Conservation (phyloP, 768 basidiomycete species). For the Boletellus sp. region DNA sequence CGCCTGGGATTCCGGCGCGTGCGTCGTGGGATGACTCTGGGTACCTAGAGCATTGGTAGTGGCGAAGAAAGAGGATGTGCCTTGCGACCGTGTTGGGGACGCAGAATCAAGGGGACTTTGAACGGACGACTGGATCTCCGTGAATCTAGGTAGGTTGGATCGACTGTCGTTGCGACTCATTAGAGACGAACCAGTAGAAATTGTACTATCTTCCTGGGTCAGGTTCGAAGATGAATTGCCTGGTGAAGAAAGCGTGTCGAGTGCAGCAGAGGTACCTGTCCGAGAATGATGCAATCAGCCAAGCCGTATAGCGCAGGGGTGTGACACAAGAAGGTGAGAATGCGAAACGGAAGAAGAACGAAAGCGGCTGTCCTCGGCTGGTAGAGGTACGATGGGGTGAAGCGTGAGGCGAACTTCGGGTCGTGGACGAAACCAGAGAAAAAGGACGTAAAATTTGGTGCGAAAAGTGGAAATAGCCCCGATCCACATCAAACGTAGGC, state of each 20-base stretch:
- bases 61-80: background rate
- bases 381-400: no score
- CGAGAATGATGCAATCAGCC: conserved; percentile 1
- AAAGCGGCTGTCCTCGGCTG: no score
- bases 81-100: conserved; percentile 6
- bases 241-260: background rate
- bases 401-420: no score
- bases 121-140: background rate
- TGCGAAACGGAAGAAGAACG: background rate
- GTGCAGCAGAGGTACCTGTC: conserved; percentile 5
- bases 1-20: background rate
- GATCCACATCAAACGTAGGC: no score
- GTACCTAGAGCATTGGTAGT: background rate
- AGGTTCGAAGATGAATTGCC: background rate
- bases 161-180: conserved; percentile 7
- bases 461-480: no score
- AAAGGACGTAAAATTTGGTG: no score
- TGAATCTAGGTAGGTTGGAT: background rate
- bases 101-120: background rate
- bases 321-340: background rate
- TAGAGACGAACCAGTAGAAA: background rate
- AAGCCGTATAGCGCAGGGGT: background rate
- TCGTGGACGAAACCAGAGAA: no score
- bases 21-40: background rate
- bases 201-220: background rate